Base-by-base conservation (phyloP, 2,329 filamentous ascomycete species). In the Aspergillus piperis region DNA sequence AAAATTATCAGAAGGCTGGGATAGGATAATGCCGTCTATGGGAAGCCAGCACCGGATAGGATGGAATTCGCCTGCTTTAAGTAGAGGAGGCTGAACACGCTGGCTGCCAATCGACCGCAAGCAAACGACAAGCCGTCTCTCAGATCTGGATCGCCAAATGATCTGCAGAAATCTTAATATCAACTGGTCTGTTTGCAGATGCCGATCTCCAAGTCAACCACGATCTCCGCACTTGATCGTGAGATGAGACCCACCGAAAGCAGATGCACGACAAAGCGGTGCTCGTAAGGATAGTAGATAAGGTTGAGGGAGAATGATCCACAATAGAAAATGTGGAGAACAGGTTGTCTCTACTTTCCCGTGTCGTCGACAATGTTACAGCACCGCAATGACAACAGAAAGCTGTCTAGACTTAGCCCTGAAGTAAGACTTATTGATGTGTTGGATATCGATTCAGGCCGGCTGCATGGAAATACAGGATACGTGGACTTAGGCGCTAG, bases 1-100 rank as follows among this genome's bases (percentile, higher is more conserved):
- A 65, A 51, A 17, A 54, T 62, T 62, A 58, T 57, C 36, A 66
- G 57, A 64, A 64, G 66, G 64, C 60, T 69, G 68, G 65, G 50
- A 21, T 64, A 60, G 55, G 59, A 51, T 62, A 66, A 69, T 67
- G 59, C 60, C 55, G 60, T 62, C 56, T 67, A 60, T 61, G 23
- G 51, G 64, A 61, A 38, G 60, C 55, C 61, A 59, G 50, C 60
- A 57, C 60, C 63, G 60, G 65, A 58, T 65, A 66, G 65, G 63
- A 71, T 72, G 68, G 71, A 60, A 63, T 67, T 67, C 61, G 44
- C 59, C 64, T 63, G 64, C 53, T 69, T 72, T 74, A 75, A 75
- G 70, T 73, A 72, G 64, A 66, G 51, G 54, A 54, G 52, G 62
- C 47, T 65, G 50, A 58, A 66, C 60, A 52, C 51, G 32, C 44